A percentile compares a stretch with the other conserved stretches of the same genome.
Conservation (phyloP, 2,329 filamentous ascomycete genomes). For the Plenodomus tracheiphilus region DNA sequence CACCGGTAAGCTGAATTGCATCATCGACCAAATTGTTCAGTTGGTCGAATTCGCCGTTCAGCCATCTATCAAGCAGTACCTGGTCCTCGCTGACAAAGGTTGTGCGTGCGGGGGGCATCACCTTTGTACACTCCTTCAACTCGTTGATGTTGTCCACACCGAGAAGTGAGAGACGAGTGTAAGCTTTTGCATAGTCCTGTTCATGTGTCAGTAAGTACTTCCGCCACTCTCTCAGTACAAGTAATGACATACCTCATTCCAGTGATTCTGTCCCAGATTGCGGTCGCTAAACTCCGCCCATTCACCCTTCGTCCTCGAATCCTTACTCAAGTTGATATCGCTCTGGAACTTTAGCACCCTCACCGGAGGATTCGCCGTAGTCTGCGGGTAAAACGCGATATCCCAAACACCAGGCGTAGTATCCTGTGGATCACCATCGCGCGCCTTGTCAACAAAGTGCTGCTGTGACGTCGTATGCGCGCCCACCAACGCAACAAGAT, state of each 20-base stretch:
- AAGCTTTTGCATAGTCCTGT: slow-evolving; percentile 56
- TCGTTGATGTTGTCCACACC: slow-evolving; percentile 62
- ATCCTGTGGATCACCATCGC: slow-evolving; percentile 44
- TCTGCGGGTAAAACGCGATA: slow-evolving; percentile 42
- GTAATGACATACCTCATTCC: slow-evolving; percentile 37
- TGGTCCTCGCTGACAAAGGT: slow-evolving; percentile 34
- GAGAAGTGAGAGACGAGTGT: slow-evolving; percentile 58
- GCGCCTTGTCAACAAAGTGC: slow-evolving; percentile 36
- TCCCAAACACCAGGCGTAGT: slow-evolving; percentile 45
- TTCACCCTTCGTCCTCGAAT: slow-evolving; percentile 37
- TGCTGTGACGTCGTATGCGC: slow-evolving; percentile 46
- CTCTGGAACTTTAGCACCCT: slow-evolving; percentile 43
- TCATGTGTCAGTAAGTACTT: neutral
- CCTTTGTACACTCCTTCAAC: slow-evolving; percentile 59
- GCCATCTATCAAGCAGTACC: slow-evolving; percentile 33
- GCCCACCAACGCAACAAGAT: slow-evolving; percentile 43
- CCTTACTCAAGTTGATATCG: slow-evolving; percentile 40
- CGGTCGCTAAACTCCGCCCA: slow-evolving; percentile 36
- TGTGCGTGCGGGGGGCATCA: slow-evolving; percentile 44
- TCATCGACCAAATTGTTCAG: slow-evolving; percentile 40
- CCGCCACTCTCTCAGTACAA: neutral
- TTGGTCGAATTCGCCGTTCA: slow-evolving; percentile 38
- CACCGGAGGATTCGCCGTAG: slow-evolving; percentile 28
- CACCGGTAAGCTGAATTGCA: slow-evolving; percentile 37
- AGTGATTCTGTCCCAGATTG: slow-evolving; percentile 29